Base-by-base conservation (phyloP, 225 moss, liverwort and hornwort species). In the Sphagnum contortum region DNA sequence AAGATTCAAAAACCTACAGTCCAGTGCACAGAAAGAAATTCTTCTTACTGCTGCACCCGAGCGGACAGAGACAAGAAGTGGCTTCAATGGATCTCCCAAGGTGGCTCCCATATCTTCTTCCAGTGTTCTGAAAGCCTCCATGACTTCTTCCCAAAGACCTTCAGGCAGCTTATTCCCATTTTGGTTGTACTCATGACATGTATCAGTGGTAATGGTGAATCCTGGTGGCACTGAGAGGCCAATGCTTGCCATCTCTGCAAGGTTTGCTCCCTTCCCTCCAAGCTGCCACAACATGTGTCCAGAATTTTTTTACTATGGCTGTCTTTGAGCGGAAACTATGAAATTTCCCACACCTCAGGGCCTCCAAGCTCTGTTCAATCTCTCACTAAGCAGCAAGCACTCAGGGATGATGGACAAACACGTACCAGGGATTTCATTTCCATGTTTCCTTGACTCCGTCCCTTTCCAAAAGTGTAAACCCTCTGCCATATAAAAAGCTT, bases 171-270 rank as follows among this genome's bases (percentile, higher is more conserved):
- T 68, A 62, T 84, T 85, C 47, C 94, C 89, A 54, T 77, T 83
- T 52, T 83, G 70, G 60, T 79, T 87, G 69, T 91, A 94, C 69
- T 84, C 83, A 44, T 87, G 89, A 70, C 94, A 94, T 3, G 87
- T 89, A 2, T 88, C 91, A 12, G 94, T 91, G 61, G 94, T 94
- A 70, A 94, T 94, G 6, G 94, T 94, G 56, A 94, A 81, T n/a
- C 94, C 94, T 2, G 94, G 94, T 11, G 94, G 94, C 48, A 94
- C 94, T 8, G 94, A 94, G 9, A 94, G 71, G 11, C 94, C 94
- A 68, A 94, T 94, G 70, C 76, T 89, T 10, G 94, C 87, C 94
- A 94, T 94, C 70, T 94, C 94, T 11, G 94, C 94, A 47, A 94
- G 71, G 52, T 94, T 94, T 44, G 94, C 94, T 6, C 94, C 94